Conservation (phyloP, 371 early-diverging fungal species). For the Lichtheimia ornata region DNA sequence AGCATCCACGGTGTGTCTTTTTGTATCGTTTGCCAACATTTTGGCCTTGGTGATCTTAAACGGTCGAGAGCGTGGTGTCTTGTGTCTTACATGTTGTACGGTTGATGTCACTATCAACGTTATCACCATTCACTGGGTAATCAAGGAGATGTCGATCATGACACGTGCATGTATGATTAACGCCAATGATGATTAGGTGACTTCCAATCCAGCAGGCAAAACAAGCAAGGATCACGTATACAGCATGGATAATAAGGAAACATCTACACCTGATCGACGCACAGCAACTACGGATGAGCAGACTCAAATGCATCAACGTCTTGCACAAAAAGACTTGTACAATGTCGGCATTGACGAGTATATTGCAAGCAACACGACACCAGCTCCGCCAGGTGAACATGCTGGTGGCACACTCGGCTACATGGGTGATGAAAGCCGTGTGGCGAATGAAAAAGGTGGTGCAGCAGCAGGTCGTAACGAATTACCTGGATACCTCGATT, state of each 20-base stretch:
- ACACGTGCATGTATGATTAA: neutral
- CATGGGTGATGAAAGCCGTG: neutral
- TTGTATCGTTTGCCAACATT: slow-evolving; percentile 55
- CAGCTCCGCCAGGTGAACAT: neutral
- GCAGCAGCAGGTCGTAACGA: neutral
- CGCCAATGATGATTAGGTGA: neutral
- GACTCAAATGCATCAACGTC: neutral
- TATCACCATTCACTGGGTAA: slow-evolving; percentile 58
- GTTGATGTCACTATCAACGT: slow-evolving; percentile 62
- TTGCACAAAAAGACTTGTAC: slow-evolving; percentile 4
- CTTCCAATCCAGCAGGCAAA: slow-evolving; percentile 7
- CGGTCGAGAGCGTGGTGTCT: slow-evolving; percentile 49
- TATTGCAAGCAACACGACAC: neutral
- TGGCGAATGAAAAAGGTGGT: neutral
- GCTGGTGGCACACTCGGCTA: slow-evolving; percentile 16
- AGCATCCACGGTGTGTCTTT: slow-evolving; percentile 48
- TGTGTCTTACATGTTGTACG: slow-evolving; percentile 58
- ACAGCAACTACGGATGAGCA: neutral
- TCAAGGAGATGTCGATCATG: neutral
- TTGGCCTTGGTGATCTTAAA: slow-evolving; percentile 38
- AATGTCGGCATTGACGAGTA: slow-evolving; percentile 14
- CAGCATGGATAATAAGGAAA: neutral
- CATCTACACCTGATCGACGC: neutral
- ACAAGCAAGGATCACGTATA: neutral
- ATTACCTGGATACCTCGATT: neutral